Conservation (phyloP, 75 land plant genomes). For the Sequoia sempervirens region DNA sequence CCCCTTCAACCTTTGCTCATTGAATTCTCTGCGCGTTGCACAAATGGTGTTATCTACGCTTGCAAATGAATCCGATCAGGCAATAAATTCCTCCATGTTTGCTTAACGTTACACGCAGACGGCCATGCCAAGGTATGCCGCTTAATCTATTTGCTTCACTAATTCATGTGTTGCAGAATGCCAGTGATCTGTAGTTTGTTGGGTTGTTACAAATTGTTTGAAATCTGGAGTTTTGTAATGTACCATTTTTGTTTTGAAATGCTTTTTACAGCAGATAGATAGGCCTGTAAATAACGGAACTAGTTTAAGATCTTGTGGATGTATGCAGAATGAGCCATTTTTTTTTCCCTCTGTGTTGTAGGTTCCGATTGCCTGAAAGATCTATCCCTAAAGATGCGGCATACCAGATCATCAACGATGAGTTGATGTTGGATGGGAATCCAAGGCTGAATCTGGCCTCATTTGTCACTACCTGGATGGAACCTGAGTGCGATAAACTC, state of each 20-base stretch:
- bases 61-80: constrained; percentile 9
- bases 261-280: not conserved
- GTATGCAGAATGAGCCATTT: not conserved
- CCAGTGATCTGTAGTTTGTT: too few species aligned
- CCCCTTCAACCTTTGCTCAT: too few species aligned
- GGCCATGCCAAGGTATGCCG: constrained; percentile 31
- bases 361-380: constrained; percentile 18
- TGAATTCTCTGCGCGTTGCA: too few species aligned
- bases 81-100: constrained; percentile 32
- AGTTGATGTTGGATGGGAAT: constrained; percentile 38
- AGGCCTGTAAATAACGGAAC: too few species aligned
- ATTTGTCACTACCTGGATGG: constrained; percentile 44
- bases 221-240: constrained; percentile 11
- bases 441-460: constrained; percentile 37
- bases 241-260: not conserved
- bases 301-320: not conserved
- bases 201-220: too few species aligned
- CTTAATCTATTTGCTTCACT: not conserved
- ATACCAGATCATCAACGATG: constrained; percentile 33
- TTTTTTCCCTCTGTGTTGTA: not conserved
- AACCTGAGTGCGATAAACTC: constrained; percentile 16
- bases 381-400: constrained; percentile 35
- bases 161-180: not conserved
- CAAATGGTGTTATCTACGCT: too few species aligned
- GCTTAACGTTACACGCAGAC: constrained; percentile 46